Base-by-base conservation (phyloP, 306 rosid genomes). In the Phaseolus lunatus region DNA sequence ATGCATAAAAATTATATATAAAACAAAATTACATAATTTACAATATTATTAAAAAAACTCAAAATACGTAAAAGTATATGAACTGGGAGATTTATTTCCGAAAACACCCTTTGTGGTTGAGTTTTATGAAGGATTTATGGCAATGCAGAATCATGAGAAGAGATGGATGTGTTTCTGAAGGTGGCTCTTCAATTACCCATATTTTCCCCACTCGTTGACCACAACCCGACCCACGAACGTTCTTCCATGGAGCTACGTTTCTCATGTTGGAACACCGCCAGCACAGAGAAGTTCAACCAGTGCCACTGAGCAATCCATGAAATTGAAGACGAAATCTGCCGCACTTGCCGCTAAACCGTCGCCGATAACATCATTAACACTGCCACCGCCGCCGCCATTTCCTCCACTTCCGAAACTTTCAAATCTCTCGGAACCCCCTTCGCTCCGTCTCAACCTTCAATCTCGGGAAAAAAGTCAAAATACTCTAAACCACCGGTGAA, bases 281-380 rank as follows among this genome's bases (percentile, higher is more conserved):
- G 23, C 5, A 7, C 12, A 9, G 54, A 77, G 70, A 84, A 44
- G 71, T 89, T 90, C 74, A 84, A 89, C 81, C 76, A 75, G 63
- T 91, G 89, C 78, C 92, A 92, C 3, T 66, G 93, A 15, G 58
- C 85, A 23, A 80, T 84, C 77, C 68, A 89, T 61, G 87, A 90
- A 78, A 88, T 93, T 83, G 96, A 93, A 70, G 91, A 87, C 75
- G 88, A 90, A 3, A 85, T 89, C 63, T 90, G 93, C 81, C 92
- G 91, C 52, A 85, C 84, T 43, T 93, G 97, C 76, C 75, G 97
- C 45, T 88, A 89, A 91, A 81, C 82, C 86, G 84, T 89, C 65
- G 90, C 90, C 69, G 69, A 39, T 0, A 77, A 41, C 45, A 91
- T 77, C 5, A 22, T 75, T 24, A 19, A 39, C 19, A 77, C 33